phyloP scores from a whole-genome alignment of 495 filamentous ascomycete species.

The Halenospora varia region DNA sequence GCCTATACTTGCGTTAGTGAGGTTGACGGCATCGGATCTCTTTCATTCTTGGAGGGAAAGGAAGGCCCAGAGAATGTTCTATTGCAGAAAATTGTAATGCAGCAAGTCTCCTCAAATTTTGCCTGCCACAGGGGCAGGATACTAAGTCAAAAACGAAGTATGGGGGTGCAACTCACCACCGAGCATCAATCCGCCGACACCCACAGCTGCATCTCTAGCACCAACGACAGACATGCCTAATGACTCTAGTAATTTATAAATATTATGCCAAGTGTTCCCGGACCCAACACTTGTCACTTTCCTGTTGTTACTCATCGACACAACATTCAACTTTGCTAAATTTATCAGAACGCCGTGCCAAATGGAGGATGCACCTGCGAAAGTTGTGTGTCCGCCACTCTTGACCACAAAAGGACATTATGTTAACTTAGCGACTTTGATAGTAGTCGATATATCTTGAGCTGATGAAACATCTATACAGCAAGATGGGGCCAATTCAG shows the following conservation, averaged over 20 bases:
- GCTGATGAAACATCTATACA: slow-evolving; percentile 35
- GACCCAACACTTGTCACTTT: slow-evolving; percentile 37
- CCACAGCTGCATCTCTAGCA: slow-evolving; percentile 22
- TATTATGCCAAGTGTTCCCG: slow-evolving; percentile 47
- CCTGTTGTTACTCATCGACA: slow-evolving; percentile 31
- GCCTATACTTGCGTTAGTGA: slow-evolving; percentile 24
- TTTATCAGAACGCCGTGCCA: slow-evolving; percentile 54
- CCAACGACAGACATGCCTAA: slow-evolving; percentile 46
- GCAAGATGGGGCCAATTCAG: slow-evolving; percentile 33
- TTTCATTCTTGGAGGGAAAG: too few species aligned
- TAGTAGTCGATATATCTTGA: slow-evolving; percentile 33
- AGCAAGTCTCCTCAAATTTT: not conserved
- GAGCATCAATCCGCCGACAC: slow-evolving; percentile 22
- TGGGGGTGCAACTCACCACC: slow-evolving; percentile 23
- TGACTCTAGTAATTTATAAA: slow-evolving; percentile 45
- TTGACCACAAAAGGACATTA: slow-evolving; percentile 46
- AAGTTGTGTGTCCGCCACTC: slow-evolving; percentile 49
- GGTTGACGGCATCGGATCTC: too few species aligned
- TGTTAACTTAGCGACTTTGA: slow-evolving; percentile 28
- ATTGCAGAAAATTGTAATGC: too few species aligned
- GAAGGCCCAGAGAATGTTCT: too few species aligned
- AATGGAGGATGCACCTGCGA: slow-evolving; percentile 43
- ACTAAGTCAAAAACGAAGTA: too few species aligned
- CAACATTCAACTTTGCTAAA: slow-evolving; percentile 41
- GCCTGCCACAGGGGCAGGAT: too few species aligned